These are phyloP conservation scores for Haplosporangium gracile DNA, from an alignment of 192 early-diverging fungal species.

Conservation along the genomic window DNA sequence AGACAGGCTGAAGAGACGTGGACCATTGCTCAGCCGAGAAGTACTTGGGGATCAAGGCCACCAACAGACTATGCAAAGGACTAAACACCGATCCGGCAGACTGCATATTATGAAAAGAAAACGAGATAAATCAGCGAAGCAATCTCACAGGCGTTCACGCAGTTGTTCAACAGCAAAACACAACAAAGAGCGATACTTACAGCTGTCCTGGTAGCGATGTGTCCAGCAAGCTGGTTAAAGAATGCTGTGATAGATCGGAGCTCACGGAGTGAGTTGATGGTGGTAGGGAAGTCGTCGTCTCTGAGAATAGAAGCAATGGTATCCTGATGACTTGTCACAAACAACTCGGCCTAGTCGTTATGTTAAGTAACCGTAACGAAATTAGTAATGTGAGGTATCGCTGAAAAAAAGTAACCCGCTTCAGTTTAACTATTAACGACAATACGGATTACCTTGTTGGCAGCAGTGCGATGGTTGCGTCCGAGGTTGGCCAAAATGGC, in stretches of 20 bases:
- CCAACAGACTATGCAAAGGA: conserved; percentile 58
- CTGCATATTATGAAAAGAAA: background rate
- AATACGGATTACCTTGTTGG: conserved; percentile 30
- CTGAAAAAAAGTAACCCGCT: background rate
- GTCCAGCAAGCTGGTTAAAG: conserved; percentile 60
- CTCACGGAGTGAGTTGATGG: conserved; percentile 60
- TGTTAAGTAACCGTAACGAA: background rate
- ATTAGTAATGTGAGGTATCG: background rate
- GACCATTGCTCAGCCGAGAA: conserved; percentile 57
- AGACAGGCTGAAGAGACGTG: conserved; percentile 47
- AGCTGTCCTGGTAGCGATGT: conserved; percentile 26
- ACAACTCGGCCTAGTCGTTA: conserved; percentile 36
- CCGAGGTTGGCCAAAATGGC: conserved; percentile 52
- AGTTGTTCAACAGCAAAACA: background rate
- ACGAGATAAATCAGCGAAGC: background rate
- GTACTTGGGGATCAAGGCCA: conserved; percentile 61
- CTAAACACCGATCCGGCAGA: conserved; percentile 59
- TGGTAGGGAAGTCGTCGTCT: conserved; percentile 58
- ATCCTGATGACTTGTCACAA: conserved; percentile 60
- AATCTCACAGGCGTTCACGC: background rate
- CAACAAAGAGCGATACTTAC: conserved; percentile 7
- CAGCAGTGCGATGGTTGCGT: conserved; percentile 51
- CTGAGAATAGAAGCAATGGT: conserved; percentile 69
- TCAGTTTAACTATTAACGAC: background rate
- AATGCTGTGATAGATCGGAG: conserved; percentile 64